Percentiles rank a stretch among this genome's conserved stretches.
phyloP scores from a whole-genome alignment of 768 basidiomycete genomes.

The Astraeus odoratus region DNA sequence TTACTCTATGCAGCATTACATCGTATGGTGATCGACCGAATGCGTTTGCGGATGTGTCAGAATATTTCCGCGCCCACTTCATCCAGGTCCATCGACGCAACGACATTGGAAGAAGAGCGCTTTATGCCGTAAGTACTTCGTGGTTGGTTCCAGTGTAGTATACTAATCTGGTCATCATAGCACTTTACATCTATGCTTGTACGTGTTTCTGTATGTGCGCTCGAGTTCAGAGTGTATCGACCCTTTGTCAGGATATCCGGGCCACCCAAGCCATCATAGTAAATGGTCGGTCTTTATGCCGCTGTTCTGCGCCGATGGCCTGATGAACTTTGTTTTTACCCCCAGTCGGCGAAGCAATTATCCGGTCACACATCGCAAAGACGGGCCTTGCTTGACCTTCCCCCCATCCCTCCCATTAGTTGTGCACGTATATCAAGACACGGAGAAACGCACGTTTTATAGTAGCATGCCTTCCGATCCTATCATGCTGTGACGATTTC shows the following conservation, averaged over 20 bases:
- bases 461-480: not conserved
- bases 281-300: conserved; percentile 37
- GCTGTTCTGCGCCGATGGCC: not conserved
- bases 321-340: conserved; percentile 3
- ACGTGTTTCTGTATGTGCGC: conserved; percentile 11
- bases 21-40: conserved; percentile 72
- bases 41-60: conserved; percentile 59
- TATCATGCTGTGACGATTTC: not conserved
- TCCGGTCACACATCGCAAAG: conserved; percentile 56
- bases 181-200: conserved; percentile 72
- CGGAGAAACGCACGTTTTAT: not conserved
- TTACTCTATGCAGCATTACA: conserved; percentile 47
- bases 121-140: conserved; percentile 52
- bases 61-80: conserved; percentile 85
- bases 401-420: conserved; percentile 4
- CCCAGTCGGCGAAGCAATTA: conserved; percentile 59
- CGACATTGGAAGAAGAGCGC: conserved; percentile 48
- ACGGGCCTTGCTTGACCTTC: conserved; percentile 33
- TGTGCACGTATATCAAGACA: not conserved
- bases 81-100: conserved; percentile 65
- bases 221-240: not conserved
- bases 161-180: conserved; percentile 27
- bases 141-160: not conserved
- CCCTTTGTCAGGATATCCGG: conserved; percentile 45
- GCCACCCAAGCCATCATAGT: conserved; percentile 62